A percentile compares a stretch with the other conserved stretches of the same genome.
Evolutionary conservation across 2,329 filamentous ascomycete species (phyloP).

Genomic region (Hypoxylon sp.): DNA sequence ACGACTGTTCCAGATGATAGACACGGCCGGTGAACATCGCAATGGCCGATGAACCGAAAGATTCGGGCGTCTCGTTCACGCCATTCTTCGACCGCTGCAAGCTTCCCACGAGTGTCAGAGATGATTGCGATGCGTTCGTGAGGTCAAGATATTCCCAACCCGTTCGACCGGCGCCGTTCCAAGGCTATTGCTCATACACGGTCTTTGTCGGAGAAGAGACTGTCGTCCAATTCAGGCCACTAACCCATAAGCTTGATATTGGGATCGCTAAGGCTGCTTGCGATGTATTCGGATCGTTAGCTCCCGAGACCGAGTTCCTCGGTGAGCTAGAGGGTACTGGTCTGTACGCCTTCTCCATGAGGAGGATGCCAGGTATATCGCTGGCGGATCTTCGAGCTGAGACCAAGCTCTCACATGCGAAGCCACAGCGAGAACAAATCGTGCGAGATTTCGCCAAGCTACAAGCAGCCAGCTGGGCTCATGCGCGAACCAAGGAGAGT

Average conservation of each 20-base stretch:
- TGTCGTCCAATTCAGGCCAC: constrained; percentile 64
- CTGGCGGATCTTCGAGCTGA: constrained; percentile 53
- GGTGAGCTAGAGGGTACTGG: constrained; percentile 51
- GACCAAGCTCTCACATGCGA: constrained; percentile 19
- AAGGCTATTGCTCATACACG: constrained; percentile 68
- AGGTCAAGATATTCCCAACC: constrained; percentile 51
- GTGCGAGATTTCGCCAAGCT: constrained; percentile 59
- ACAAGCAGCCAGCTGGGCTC: constrained; percentile 56
- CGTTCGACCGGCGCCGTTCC: constrained; percentile 55
- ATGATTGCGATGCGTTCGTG: constrained; percentile 54
- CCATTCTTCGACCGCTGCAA: constrained; percentile 51
- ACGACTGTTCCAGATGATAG: not conserved
- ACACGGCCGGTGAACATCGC: constrained; percentile 18
- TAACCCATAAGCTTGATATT: constrained; percentile 58
- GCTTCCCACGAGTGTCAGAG: constrained; percentile 45
- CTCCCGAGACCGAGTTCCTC: constrained; percentile 58
- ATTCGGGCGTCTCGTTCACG: constrained; percentile 47
- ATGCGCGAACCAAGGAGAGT: constrained; percentile 36
- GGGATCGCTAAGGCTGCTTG: constrained; percentile 55
- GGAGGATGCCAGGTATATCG: constrained; percentile 58
- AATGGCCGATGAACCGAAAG: constrained; percentile 45
- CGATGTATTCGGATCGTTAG: constrained; percentile 57
- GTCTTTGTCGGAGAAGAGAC: constrained; percentile 56
- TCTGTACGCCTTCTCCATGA: constrained; percentile 59
- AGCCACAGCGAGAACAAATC: constrained; percentile 49